Base-by-base conservation (phyloP, 2,329 filamentous ascomycete genomes). In the Cryphonectria nitschkei region DNA sequence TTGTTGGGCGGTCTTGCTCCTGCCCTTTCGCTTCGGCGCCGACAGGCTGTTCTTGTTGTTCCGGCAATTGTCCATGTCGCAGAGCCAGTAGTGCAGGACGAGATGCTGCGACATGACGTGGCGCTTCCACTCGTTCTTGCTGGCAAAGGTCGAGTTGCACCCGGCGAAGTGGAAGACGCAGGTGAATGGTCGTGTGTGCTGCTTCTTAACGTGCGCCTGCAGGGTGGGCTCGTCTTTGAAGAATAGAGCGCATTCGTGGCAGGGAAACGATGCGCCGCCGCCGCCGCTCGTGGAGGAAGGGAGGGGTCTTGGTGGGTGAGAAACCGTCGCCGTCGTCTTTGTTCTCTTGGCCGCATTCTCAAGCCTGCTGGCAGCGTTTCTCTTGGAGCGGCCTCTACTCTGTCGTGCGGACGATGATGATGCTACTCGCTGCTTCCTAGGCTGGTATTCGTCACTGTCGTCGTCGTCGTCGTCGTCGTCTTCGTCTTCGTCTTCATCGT, bases 71-170 rank as follows among this genome's bases (percentile, higher is more conserved):
- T 88, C 91, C 43, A 92, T 83, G 74, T 90, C 87, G 82, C 95
- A 98, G 70, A 91, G 85, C 88, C 91, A 98, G 81, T 90, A 92
- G 61, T 87, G 83, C 3, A 93, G 84, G 68, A 90, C 88, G 32
- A 97, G 84, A 77, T 98, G 95, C 77, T 97, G 92, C 0, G 92
- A 92, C 43, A 85, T 83, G 76, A 95, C 89, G 78, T 98, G 95
- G 0, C 95, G 89, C 80, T 98, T 98, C 95, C 95, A 98, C 79
- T 98, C 95, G 78, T 97, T 97, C 82, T 97, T 97, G 75, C 87
- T 90, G 3, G 87, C 86, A 77, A 97, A 97, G 0, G 86, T 89
- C 2, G 89, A 88, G 0, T 73, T 74, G 81, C 95, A 98, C 46
- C 92, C 92, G 70, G 94, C 96, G 69, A 88, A 90, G 41, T 88